Evolutionary conservation across 2,329 filamentous ascomycete species (phyloP).

Genomic region (Stenocarpella maydis): DNA sequence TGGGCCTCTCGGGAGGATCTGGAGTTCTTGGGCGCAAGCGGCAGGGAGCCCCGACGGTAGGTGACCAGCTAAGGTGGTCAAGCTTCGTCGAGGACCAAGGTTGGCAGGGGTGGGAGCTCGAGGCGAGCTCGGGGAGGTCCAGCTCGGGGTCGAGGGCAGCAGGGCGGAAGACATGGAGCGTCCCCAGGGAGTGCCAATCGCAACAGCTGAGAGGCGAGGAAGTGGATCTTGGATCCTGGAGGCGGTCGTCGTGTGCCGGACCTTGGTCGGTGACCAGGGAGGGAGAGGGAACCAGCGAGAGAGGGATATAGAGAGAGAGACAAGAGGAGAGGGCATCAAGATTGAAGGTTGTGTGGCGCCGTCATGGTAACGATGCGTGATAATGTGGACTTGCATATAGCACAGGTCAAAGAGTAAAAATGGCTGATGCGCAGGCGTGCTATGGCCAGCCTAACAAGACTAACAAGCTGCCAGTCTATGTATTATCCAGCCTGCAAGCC

Average conservation of each 20-base stretch:
- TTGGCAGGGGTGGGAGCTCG: slow-evolving; percentile 30
- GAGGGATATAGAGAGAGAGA: background rate
- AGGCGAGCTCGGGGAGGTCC: slow-evolving; percentile 8
- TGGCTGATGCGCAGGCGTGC: background rate
- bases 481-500: slow-evolving; percentile 8
- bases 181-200: slow-evolving; percentile 15
- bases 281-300: background rate
- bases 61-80: slow-evolving; percentile 20
- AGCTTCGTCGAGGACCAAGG: slow-evolving; percentile 19
- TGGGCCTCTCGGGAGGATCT: slow-evolving; percentile 22
- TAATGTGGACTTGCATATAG: background rate
- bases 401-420: background rate
- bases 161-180: background rate
- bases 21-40: slow-evolving; percentile 8
- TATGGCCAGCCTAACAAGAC: no score
- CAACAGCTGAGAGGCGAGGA: slow-evolving; percentile 1
- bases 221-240: background rate
- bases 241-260: background rate
- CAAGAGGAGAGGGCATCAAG: background rate
- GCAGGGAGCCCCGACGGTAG: slow-evolving; percentile 2
- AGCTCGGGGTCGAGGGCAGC: background rate
- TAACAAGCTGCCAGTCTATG: no score
- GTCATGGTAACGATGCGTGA: background rate
- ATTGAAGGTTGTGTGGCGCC: background rate
- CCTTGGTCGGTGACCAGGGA: background rate